Percentiles rank a stretch among this genome's conserved stretches.
Conservation (phyloP, 306 rosid genomes). For the Albizia julibrissin region DNA sequence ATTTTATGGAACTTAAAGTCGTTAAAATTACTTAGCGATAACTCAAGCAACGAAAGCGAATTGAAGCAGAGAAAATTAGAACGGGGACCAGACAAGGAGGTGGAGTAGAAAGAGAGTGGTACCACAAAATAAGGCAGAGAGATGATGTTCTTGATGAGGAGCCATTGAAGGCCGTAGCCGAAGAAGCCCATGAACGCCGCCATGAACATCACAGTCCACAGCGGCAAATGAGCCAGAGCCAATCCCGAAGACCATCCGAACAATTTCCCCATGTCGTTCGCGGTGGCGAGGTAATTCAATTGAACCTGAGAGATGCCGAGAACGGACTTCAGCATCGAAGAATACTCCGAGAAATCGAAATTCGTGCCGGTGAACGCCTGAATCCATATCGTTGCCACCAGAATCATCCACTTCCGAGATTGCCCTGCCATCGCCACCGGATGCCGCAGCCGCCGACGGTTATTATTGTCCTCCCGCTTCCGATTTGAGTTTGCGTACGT, state of each 20-base stretch:
- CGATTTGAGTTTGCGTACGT: not conserved
- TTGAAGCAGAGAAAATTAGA: not conserved
- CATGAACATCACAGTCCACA: slow-evolving; percentile 64
- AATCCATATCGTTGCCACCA: slow-evolving; percentile 86
- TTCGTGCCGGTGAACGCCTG: slow-evolving; percentile 94
- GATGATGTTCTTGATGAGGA: slow-evolving; percentile 51
- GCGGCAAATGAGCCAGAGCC: slow-evolving; percentile 65
- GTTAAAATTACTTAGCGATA: not conserved
- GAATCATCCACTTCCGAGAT: slow-evolving; percentile 84
- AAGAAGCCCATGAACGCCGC: slow-evolving; percentile 76
- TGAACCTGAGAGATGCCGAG: slow-evolving; percentile 76
- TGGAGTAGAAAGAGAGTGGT: not conserved
- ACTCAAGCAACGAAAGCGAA: not conserved
- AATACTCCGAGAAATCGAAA: slow-evolving; percentile 91
- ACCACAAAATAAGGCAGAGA: slow-evolving; percentile 84
- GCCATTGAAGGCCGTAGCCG: slow-evolving; percentile 90
- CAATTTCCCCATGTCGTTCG: slow-evolving; percentile 80
- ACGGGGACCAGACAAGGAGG: not conserved
- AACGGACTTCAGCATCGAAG: slow-evolving; percentile 68
- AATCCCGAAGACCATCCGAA: slow-evolving; percentile 93
- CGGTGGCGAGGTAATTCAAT: slow-evolving; percentile 77
- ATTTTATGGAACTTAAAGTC: not conserved
- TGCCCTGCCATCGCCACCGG: slow-evolving; percentile 62
- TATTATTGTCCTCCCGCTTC: not conserved
- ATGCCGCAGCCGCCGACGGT: too few species aligned